Conservation (phyloP, 371 early-diverging fungal genomes). For the Mortierella sp. region DNA sequence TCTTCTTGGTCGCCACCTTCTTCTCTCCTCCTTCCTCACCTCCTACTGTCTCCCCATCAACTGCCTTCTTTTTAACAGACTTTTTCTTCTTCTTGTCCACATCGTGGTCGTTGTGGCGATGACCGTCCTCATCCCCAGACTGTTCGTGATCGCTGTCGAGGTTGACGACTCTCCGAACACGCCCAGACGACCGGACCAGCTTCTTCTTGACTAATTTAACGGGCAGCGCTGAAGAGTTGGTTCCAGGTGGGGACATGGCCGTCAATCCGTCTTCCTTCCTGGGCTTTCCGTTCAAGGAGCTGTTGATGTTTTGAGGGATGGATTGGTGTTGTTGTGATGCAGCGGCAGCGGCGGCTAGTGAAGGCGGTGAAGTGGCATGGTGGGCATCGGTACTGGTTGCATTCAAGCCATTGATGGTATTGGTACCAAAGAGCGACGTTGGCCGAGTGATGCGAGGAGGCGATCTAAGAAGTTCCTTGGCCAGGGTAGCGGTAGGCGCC, state of each 20-base stretch:
- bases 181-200: conserved; percentile 38
- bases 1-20: conserved; percentile 21
- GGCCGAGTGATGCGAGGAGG: conserved; percentile 32
- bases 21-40: conserved; percentile 7
- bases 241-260: conserved; percentile 25
- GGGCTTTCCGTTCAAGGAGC: neutral
- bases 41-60: neutral
- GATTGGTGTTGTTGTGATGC: neutral
- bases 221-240: conserved; percentile 1
- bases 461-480: conserved; percentile 37
- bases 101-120: neutral
- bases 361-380: neutral
- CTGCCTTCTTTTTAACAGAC: conserved; percentile 18
- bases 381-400: neutral
- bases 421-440: neutral
- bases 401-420: neutral
- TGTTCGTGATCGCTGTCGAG: conserved; percentile 61
- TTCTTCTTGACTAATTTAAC: conserved; percentile 49
- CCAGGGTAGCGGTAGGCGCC: conserved; percentile 40
- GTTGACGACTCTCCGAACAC: conserved; percentile 53
- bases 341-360: neutral
- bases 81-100: conserved; percentile 37
- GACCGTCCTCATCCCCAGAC: conserved; percentile 16
- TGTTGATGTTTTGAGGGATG: neutral
- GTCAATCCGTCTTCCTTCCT: conserved; percentile 9